These are phyloP conservation scores for Wallacemonas sp. DNA, from an alignment of 208 protist species.

Conservation along the genomic window DNA sequence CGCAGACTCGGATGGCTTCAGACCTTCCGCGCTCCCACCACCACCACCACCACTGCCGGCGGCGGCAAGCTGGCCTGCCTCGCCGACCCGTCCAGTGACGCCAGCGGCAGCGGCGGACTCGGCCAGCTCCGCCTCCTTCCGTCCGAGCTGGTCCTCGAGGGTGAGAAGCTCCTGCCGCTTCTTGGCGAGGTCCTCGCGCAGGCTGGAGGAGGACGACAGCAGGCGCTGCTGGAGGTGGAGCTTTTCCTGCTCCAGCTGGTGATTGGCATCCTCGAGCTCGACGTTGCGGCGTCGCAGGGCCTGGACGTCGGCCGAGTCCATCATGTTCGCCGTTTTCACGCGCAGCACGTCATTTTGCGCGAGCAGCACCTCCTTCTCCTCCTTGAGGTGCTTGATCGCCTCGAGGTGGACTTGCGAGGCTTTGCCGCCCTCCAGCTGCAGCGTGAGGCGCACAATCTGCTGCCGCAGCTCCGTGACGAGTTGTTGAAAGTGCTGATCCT, in stretches of 20 bases:
- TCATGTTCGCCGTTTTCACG: conserved; percentile 32
- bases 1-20: conserved; percentile 4
- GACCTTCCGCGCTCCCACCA: background rate
- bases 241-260: conserved; percentile 48
- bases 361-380: conserved; percentile 48
- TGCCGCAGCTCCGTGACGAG: conserved; percentile 70
- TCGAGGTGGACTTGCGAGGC: conserved; percentile 56
- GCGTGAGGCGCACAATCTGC: conserved; percentile 78
- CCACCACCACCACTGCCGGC: background rate
- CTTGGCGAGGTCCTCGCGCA: conserved; percentile 71
- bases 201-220: conserved; percentile 38
- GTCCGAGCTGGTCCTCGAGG: conserved; percentile 41
- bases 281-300: conserved; percentile 43
- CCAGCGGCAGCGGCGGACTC: conserved; percentile 25
- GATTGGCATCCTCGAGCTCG: conserved; percentile 49
- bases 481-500: conserved; percentile 81
- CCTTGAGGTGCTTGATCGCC: conserved; percentile 48
- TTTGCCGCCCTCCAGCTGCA: conserved; percentile 78
- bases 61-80: too few relatives aligned
- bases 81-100: background rate
- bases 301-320: conserved; percentile 40
- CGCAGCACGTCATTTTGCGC: conserved; percentile 45
- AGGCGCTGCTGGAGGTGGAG: conserved; percentile 54
- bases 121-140: conserved; percentile 42
- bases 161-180: conserved; percentile 46